Base-by-base conservation (phyloP, 352 stramenopile species). In the Peronosclerospora sorghi region DNA sequence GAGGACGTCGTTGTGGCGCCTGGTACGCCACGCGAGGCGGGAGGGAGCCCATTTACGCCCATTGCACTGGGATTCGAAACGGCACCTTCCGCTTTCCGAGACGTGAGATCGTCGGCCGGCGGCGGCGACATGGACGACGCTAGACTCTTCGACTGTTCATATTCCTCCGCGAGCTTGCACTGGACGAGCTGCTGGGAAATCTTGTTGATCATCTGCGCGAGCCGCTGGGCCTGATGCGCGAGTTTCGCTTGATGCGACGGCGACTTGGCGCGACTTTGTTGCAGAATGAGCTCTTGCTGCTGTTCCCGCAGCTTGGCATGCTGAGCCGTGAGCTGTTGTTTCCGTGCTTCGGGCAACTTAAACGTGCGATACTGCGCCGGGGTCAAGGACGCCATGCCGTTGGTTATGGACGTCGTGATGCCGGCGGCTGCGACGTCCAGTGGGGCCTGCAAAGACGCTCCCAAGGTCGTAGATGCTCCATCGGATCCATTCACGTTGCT, bases 141-240 rank as follows among this genome's bases (percentile, higher is more conserved):
- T 42, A 76, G 62, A 14, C 43, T 65, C 56, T 80, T 83, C 8
- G 65, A 64, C 52, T 81, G 67, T 36, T 87, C 73, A 35, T 86
- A 84, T 26, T 90, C 76, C 43, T 90, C 78, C 0, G 75, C 75
- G 19, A 90, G 48, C 34, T 90, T 90, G 56, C 73, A 78, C 41
- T 90, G 78, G 29, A 88, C 69, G 8, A 90, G 56, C 41, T 90
- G 78, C 59, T 90, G 78, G 23, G 77, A 83, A 20, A 89, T 89
- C 54, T 89, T 89, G 48, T 80, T 85, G 43, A 86, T 89, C 68
- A 86, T 83, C 43, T 86, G 73, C n/a, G 69, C 77, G 26, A 86
- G 51, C 3, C 68, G 62, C 36, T 89, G 77, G 1, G 77, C 77
- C 27, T 84, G 71, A 35, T 86, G 74, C 8, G 71, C 71, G 2